Evolutionary conservation across 2,329 filamentous ascomycete species (phyloP).

Genomic region (Fusarium annulatum): DNA sequence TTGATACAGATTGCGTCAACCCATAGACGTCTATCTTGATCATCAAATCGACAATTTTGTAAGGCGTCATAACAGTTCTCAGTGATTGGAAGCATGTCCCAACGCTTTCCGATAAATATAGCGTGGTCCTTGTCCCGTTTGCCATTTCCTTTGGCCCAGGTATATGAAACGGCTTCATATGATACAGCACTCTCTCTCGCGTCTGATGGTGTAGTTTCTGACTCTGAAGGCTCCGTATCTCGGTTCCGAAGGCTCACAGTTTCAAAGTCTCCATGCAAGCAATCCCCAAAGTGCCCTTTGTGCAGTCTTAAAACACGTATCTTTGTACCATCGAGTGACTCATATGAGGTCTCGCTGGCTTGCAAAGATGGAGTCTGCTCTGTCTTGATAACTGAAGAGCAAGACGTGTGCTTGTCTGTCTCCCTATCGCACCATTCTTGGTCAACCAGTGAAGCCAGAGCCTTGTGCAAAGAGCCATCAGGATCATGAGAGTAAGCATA

Average conservation of each 20-base stretch:
- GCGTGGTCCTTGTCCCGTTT: neutral
- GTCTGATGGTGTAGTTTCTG: accelerated
- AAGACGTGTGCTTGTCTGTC: accelerated
- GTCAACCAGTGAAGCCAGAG: neutral
- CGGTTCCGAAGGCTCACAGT: neutral
- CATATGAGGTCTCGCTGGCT: neutral
- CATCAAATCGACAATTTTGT: neutral
- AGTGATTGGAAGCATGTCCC: neutral
- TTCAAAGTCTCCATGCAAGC: neutral
- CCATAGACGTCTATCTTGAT: neutral
- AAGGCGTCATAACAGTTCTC: slow-evolving; percentile 1
- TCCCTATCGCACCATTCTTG: neutral
- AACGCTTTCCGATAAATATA: neutral
- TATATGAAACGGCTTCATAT: slow-evolving; percentile 1
- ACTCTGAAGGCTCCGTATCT: accelerated
- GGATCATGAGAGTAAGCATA: neutral
- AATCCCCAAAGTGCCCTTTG: neutral
- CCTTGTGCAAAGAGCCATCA: neutral
- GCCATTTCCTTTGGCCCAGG: neutral
- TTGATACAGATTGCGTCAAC: neutral
- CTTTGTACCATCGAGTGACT: accelerated
- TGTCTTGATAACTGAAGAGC: accelerated
- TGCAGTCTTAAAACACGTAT: neutral
- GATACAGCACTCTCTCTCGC: accelerated
- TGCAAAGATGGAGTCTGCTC: accelerated